These are phyloP conservation scores for Skeletonema menzelii DNA, from an alignment of 108 stramenopile species.

Conservation along the genomic window DNA sequence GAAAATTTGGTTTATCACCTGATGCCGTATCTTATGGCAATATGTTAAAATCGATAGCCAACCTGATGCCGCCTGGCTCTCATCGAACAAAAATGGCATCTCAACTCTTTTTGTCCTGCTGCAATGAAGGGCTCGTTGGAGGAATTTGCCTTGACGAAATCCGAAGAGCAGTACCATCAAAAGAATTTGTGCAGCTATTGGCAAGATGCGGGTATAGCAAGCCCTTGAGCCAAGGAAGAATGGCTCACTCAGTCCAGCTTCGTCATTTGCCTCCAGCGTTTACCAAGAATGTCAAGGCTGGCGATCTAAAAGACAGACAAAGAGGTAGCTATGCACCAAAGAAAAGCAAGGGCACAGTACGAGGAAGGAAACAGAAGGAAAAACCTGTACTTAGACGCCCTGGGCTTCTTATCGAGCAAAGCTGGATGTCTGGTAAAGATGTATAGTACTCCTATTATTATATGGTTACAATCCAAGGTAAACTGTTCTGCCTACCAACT, in stretches of 20 bases:
- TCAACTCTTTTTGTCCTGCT: slow-evolving; percentile 52
- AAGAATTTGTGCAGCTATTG: slow-evolving; percentile 29
- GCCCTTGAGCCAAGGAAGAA: slow-evolving; percentile 12
- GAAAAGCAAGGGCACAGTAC: background rate
- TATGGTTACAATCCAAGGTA: too few species aligned
- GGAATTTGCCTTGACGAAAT: slow-evolving; percentile 67
- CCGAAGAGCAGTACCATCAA: slow-evolving; percentile 42
- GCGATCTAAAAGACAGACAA: slow-evolving; percentile 21
- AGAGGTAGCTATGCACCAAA: slow-evolving; percentile 14
- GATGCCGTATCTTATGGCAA: slow-evolving; percentile 70
- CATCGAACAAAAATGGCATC: slow-evolving; percentile 47
- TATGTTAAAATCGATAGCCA: slow-evolving; percentile 61
- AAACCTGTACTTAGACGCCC: slow-evolving; percentile 17
- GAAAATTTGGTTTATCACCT: slow-evolving; percentile 24
- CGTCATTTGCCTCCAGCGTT: slow-evolving; percentile 51
- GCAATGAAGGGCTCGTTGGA: slow-evolving; percentile 62
- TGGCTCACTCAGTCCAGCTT: slow-evolving; percentile 28
- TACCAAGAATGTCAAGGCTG: slow-evolving; percentile 35
- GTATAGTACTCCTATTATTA: slow-evolving; percentile 22
- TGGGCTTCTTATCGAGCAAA: slow-evolving; percentile 31
- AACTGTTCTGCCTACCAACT: background rate
- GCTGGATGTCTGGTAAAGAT: slow-evolving; percentile 56
- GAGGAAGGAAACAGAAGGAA: slow-evolving; percentile 9
- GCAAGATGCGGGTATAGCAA: slow-evolving; percentile 24
- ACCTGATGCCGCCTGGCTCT: slow-evolving; percentile 59